phyloP scores from a whole-genome alignment of 805 yeast genomes.

The Debaryomyces hansenii region DNA sequence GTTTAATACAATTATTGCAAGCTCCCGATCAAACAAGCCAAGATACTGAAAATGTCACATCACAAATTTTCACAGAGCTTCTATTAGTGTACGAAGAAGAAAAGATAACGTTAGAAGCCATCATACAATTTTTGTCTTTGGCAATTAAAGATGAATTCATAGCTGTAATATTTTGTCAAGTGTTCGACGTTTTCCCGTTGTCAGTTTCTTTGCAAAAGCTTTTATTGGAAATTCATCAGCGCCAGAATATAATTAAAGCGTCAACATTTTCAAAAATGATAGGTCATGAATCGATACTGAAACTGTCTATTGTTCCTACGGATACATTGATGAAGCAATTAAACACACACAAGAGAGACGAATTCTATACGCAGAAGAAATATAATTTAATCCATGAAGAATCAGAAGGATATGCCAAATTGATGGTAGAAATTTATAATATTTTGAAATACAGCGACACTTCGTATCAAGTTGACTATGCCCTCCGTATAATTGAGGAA shows the following conservation, averaged over 20 bases:
- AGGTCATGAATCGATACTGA: conserved; percentile 26
- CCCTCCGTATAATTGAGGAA: conserved; percentile 49
- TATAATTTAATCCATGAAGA: conserved; percentile 74
- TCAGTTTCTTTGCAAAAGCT: conserved; percentile 20
- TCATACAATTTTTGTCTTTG: conserved; percentile 22
- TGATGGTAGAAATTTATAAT: conserved; percentile 48
- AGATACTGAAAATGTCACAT: conserved; percentile 16
- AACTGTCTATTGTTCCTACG: conserved; percentile 29
- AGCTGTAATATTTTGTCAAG: conserved; percentile 38
- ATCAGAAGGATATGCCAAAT: conserved; percentile 72
- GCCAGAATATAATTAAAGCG: conserved; percentile 26
- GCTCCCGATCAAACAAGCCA: conserved; percentile 19
- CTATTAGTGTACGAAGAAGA: conserved; percentile 26
- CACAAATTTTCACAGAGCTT: conserved; percentile 34
- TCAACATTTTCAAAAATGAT: conserved; percentile 31
- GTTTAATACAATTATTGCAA: conserved; percentile 30
- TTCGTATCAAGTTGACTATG: conserved; percentile 40
- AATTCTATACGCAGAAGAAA: conserved; percentile 50
- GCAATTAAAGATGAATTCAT: conserved; percentile 30
- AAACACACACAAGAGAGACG: conserved; percentile 39
- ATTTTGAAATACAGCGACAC: conserved; percentile 41
- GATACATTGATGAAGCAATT: conserved; percentile 36
- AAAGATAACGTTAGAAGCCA: conserved; percentile 10
- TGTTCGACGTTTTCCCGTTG: conserved; percentile 37
- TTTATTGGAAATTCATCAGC: conserved; percentile 20